Evolutionary conservation across 2,329 filamentous ascomycete genomes (phyloP), one percentile per base, ranked within the genome.

Genomic region (Incumbomyces lentus): DNA sequence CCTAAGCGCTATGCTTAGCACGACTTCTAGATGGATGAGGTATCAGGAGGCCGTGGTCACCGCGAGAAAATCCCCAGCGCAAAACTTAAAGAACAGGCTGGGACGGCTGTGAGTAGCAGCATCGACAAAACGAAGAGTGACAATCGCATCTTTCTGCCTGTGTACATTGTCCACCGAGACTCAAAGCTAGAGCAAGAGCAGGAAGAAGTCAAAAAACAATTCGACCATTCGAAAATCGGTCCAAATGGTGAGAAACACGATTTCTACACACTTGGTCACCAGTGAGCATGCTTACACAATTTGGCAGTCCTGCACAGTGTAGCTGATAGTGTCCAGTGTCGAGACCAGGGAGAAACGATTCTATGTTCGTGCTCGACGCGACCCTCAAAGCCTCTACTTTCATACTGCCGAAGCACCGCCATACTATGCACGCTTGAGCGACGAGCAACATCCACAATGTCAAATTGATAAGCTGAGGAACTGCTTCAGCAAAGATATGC

Each of bases 361-460:
- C 44, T 58, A 57, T 35, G 46, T 55, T 12, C 53, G 56, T n/a
- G 55, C 56, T 17, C 55, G 51, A 34, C 41, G 56, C 32, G 55
- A 58, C 33, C 49, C 50, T 10, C 33, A 54, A 14, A 54, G 55
- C 16, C 49, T 53, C 41, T 56, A 55, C 39, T 58, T 58, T 40
- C 55, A 58, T 30, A 55, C 54, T 18, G 92, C 87, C 36, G 92
- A 96, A 60, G 79, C 86, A 5, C 80, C 81, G 49, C 92, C 93
- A 0, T 89, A 86, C 59, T 79, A 82, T 29, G 77, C 92, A 3
- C 82, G 88, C 47, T 82, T 98, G 63, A 93, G 84, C 68, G 94
- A 92, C 60, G 90, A 96, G 62, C 92, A 98, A 65, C 56, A 58
- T 44, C 55, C 55, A 14, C 54, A 56, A 48, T 58, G 55, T 39